These are phyloP conservation scores for Moesziomyces sp. DNA, from an alignment of 1,284 basidiomycete species.

Conservation along the genomic window DNA sequence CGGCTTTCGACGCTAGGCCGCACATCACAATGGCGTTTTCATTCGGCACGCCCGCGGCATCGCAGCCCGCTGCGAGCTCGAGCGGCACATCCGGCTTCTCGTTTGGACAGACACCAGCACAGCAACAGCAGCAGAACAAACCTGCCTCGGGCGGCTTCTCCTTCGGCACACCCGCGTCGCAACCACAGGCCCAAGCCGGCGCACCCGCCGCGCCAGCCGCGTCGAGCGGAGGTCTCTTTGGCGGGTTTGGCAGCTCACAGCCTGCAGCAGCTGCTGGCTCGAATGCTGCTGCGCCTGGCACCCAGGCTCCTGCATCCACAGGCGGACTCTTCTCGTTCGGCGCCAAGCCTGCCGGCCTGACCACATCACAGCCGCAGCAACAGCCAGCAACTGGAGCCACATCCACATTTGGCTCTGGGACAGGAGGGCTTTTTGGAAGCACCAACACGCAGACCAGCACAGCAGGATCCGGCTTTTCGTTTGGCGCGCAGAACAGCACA, in stretches of 20 bases:
- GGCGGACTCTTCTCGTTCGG: constrained; percentile 40
- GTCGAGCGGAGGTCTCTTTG: constrained; percentile 33
- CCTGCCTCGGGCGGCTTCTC: constrained; percentile 49
- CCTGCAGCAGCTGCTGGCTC: constrained; percentile 16
- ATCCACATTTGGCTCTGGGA: constrained; percentile 38
- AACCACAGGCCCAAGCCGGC: constrained; percentile 22
- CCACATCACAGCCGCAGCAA: constrained; percentile 24
- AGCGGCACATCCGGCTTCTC: constrained; percentile 44
- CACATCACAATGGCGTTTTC: constrained; percentile 52
- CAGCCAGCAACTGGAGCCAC: constrained; percentile 13
- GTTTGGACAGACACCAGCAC: constrained; percentile 47
- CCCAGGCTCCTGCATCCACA: constrained; percentile 24
- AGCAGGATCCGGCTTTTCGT: constrained; percentile 32
- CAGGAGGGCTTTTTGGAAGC: constrained; percentile 34
- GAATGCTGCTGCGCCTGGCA: constrained; percentile 10
- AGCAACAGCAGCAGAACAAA: constrained; percentile 49
- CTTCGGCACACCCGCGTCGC: constrained; percentile 44
- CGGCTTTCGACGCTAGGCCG: neutral
- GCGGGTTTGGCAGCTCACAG: constrained; percentile 24
- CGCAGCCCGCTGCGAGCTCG: constrained; percentile 31
- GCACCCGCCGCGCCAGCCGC: constrained; percentile 15
- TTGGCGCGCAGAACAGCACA: constrained; percentile 19
- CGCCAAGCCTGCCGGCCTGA: constrained; percentile 16
- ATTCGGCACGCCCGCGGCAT: constrained; percentile 54
- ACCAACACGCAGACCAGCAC: constrained; percentile 15